Evolutionary conservation across 148 eudicot species (phyloP), one percentile per base, ranked within the genome.

Genomic region (Amaranthus hypochondriacus): DNA sequence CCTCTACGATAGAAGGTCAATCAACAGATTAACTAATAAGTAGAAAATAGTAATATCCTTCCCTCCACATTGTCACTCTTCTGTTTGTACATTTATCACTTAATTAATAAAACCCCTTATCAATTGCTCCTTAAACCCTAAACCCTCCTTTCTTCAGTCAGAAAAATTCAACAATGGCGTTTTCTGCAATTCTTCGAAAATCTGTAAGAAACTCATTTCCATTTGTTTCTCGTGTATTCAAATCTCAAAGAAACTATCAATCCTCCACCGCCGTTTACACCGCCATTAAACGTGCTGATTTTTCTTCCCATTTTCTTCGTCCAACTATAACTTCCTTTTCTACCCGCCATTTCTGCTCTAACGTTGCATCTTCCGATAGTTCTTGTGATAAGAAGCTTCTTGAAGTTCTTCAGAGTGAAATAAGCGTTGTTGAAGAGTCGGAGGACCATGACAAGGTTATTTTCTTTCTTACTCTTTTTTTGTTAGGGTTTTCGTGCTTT

Each of bases 381-480:
- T 70, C 46, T 55, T 74, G 88, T 12, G 89, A 86, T 62, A 73
- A 73, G 54, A 75, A 79, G 46, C 88, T 93, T 47, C 54, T 93
- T 12, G 75, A 76, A 58, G 84, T 87, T 39, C 56, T 93, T 15
- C 79, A 85, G 2, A 70, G 81, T 44, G 96, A 93, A 77, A 85
- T 93, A 61, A 58, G 76, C 5, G 84, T 83, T 61, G 90, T 87
- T 61, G 73, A 77, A 7, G 88, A 90, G 60, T 74, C 88, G 9
- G 83, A 83, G 3, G 89, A 82, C 0, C 47, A 9, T 3, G 83
- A 64, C 4, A 74, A 80, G 86, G 90, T 89, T 1, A 7, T 12
- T 77, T 49, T 71, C 43, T 67, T 68, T 12, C 53, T 73, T 18
- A 7, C 47, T 15, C 4, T 73, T 4, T 9, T 2, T 77, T 4